phyloP scores from a whole-genome alignment of 345 rosid genomes.

The Eutrema japonicum region DNA sequence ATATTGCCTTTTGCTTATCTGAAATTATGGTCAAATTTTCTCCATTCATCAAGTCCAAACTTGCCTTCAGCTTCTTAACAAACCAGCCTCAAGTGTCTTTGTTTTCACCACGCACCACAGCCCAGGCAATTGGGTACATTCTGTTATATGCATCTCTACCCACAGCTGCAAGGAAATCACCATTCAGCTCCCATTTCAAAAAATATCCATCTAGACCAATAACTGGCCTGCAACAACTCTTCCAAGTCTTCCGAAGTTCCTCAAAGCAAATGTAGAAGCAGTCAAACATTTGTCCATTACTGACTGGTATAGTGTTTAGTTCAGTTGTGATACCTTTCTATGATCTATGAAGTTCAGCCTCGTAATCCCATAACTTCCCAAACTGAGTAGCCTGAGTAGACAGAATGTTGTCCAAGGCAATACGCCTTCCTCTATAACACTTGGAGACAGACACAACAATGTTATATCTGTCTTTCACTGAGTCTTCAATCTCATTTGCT shows the following conservation, averaged over 20 bases:
- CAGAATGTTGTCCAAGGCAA: neutral
- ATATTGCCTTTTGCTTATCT: neutral
- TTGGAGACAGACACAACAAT: neutral
- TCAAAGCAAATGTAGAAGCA: neutral
- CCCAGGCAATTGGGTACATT: constrained; percentile 5
- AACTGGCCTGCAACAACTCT: neutral
- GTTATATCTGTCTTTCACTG: neutral
- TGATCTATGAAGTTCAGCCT: neutral
- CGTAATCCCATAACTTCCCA: neutral
- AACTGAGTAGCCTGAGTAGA: neutral
- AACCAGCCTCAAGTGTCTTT: constrained; percentile 8
- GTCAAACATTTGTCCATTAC: neutral
- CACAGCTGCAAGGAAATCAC: neutral
- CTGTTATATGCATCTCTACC: neutral
- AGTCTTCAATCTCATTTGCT: neutral
- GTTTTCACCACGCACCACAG: neutral
- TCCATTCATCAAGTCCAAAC: neutral
- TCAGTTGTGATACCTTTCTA: neutral
- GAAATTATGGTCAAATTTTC: neutral
- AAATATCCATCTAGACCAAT: too few relatives aligned
- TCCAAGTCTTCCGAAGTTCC: neutral
- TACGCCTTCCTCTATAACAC: neutral
- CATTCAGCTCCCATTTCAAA: too few relatives aligned
- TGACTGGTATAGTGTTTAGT: neutral
- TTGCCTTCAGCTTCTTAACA: neutral